These are phyloP conservation scores for Candida boidinii DNA, from an alignment of 805 yeast genomes.

Conservation along the genomic window DNA sequence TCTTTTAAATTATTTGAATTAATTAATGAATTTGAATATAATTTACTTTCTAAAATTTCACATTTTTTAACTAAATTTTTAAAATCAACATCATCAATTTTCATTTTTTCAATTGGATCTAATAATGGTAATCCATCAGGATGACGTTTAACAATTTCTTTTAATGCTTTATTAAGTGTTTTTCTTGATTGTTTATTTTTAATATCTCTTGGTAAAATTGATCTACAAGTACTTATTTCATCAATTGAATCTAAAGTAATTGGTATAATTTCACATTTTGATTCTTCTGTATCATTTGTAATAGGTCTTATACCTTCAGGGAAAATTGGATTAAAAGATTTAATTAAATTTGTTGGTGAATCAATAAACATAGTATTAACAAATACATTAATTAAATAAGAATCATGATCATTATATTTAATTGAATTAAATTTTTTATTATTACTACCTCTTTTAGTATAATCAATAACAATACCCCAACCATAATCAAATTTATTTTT, in stretches of 20 bases:
- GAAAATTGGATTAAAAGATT: slow-evolving; percentile 67
- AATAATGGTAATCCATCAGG: slow-evolving; percentile 87
- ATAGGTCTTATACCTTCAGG: slow-evolving; percentile 89
- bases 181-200: slow-evolving; percentile 49
- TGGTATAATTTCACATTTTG: slow-evolving; percentile 74
- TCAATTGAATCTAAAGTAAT: slow-evolving; percentile 72
- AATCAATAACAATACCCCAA: slow-evolving; percentile 89
- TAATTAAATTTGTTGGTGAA: slow-evolving; percentile 74
- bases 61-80: slow-evolving; percentile 62
- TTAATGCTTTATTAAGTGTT: slow-evolving; percentile 60
- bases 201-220: slow-evolving; percentile 71
- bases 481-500: slow-evolving; percentile 75
- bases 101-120: slow-evolving; percentile 91
- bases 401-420: slow-evolving; percentile 73
- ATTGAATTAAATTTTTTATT: slow-evolving; percentile 43
- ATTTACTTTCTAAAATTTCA: slow-evolving; percentile 71
- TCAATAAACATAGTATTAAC: slow-evolving; percentile 72
- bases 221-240: slow-evolving; percentile 70
- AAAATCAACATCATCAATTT: slow-evolving; percentile 67
- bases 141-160: slow-evolving; percentile 74
- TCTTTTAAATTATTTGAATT: slow-evolving; percentile 53
- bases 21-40: slow-evolving; percentile 60
- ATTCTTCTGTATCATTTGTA: slow-evolving; percentile 62
- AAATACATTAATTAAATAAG: slow-evolving; percentile 80
- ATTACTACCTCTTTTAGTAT: slow-evolving; percentile 52